Conservation (phyloP, 352 stramenopile genomes). For the Phytophthora uliginosa region DNA sequence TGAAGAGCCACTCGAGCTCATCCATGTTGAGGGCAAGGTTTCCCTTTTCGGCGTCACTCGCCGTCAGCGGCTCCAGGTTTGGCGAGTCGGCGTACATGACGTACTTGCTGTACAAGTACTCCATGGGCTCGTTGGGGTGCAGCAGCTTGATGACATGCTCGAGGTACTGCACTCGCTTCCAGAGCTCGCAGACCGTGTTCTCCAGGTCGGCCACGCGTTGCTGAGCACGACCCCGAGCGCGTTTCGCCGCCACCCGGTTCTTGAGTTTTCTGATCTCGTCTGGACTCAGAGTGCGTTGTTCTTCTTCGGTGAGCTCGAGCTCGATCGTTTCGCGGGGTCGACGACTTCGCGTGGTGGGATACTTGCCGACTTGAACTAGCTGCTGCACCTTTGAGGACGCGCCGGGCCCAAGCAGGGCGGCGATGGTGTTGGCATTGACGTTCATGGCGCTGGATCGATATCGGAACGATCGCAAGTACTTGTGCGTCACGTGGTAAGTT, state of each 20-base stretch:
- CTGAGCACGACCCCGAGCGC: conserved; percentile 62
- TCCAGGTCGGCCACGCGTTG: conserved; percentile 63
- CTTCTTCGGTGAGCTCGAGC: conserved; percentile 63
- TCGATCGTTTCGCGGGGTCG: conserved; percentile 58
- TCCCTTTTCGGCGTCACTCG: conserved; percentile 14
- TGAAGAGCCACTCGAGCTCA: conserved; percentile 48
- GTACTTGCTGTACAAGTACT: conserved; percentile 58
- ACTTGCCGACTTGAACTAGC: conserved; percentile 45
- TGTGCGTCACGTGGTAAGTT: conserved; percentile 30
- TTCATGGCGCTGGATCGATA: conserved; percentile 20
- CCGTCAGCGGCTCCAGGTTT: conserved; percentile 35
- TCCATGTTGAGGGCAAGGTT: conserved; percentile 33
- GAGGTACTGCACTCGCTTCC: conserved; percentile 68
- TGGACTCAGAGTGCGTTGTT: conserved; percentile 44
- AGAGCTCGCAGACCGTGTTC: conserved; percentile 62
- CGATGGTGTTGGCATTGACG: conserved; percentile 38
- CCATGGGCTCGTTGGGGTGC: conserved; percentile 43
- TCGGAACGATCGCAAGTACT: conserved; percentile 14
- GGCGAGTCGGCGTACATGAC: conserved; percentile 53
- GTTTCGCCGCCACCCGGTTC: conserved; percentile 73
- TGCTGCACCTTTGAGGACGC: conserved; percentile 32
- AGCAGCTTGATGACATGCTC: conserved; percentile 53
- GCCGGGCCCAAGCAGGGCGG: conserved; percentile 29
- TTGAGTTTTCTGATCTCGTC: conserved; percentile 75
- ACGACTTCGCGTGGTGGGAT: conserved; percentile 36